Evolutionary conservation across 805 yeast species (phyloP), one percentile per base, ranked within the genome.

Genomic region (Candida ipomoeae): DNA sequence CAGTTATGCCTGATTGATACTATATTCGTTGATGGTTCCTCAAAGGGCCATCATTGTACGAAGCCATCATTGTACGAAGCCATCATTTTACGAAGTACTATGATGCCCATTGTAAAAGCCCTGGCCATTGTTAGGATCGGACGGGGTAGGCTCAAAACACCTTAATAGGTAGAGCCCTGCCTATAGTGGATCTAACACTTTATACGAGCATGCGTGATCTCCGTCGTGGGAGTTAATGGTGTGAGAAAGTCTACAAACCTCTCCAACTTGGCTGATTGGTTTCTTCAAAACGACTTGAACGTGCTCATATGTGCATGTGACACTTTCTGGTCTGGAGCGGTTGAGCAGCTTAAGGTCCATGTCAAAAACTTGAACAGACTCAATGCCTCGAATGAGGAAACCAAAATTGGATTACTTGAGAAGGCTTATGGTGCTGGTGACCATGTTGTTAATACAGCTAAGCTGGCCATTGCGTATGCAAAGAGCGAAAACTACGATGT

Each of bases 381-480:
- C 39, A 84, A 89, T 32, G 66, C 78, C 3, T 74, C 79, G 2
- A 58, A 64, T 32, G 63, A 71, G 58, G 46, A 48, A 7, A 60
- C 68, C 33, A 67, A 74, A 44, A 85, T 89, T 46, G 96, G 90
- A 64, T 70, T 92, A 32, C 94, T 86, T 65, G 96, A 90, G 69
- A 91, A 90, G 49, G 99, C 99, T 4, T 92, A 92, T 61, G 98
- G 98, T 54, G 96, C 96, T 39, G 94, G 96, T n/a, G 90, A 87
- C 62, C 77, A 85, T 55, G 97, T 96, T 6, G 95, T 96, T 1
- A 85, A 87, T 51, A 89, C 92, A 51, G 98, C 98, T 21, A 87
- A 83, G 52, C 88, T 86, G 69, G 97, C 98, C 0, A 88, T 92
- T 39, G 83, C 85, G 54, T 80, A 81, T 63, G 99, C 95, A 1